Evolutionary conservation across 2,329 filamentous ascomycete species (phyloP).

Genomic region (Chrysosporium keratinophilum): DNA sequence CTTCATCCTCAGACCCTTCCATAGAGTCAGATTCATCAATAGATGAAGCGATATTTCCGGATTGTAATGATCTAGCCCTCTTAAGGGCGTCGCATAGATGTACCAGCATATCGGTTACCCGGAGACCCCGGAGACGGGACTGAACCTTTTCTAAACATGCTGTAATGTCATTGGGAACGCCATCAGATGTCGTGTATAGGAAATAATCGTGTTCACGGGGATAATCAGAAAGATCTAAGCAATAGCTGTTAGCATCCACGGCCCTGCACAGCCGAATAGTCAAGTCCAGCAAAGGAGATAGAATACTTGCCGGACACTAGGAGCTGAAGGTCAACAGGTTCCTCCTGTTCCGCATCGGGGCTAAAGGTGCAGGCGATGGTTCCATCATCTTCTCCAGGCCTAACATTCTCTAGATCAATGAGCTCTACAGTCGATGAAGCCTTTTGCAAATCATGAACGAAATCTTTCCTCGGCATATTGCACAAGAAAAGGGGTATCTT

Average conservation of each 20-base stretch:
- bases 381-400: constrained; percentile 58
- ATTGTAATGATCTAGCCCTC: constrained; percentile 18
- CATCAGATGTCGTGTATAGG: constrained; percentile 44
- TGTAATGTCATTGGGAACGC: constrained; percentile 21
- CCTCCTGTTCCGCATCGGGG: constrained; percentile 23
- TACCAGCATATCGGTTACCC: constrained; percentile 41
- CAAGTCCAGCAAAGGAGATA: not conserved
- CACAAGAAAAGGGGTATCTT: not conserved
- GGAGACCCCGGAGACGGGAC: constrained; percentile 35
- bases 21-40: constrained; percentile 28
- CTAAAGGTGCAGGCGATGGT: constrained; percentile 55
- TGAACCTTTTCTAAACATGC: constrained; percentile 38
- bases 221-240: constrained; percentile 49
- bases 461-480: constrained; percentile 56
- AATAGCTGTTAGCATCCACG: not conserved
- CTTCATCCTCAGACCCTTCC: constrained; percentile 24
- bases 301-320: constrained; percentile 32
- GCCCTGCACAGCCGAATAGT: not conserved
- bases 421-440: constrained; percentile 33
- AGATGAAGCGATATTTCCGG: constrained; percentile 19
- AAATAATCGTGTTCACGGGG: constrained; percentile 49
- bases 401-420: constrained; percentile 45
- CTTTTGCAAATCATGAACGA: constrained; percentile 48
- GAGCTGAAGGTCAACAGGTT: constrained; percentile 29
- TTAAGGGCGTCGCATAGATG: constrained; percentile 36